These are phyloP conservation scores for Capsicum pubescens DNA, from an alignment of 257 asterid genomes.

Conservation along the genomic window DNA sequence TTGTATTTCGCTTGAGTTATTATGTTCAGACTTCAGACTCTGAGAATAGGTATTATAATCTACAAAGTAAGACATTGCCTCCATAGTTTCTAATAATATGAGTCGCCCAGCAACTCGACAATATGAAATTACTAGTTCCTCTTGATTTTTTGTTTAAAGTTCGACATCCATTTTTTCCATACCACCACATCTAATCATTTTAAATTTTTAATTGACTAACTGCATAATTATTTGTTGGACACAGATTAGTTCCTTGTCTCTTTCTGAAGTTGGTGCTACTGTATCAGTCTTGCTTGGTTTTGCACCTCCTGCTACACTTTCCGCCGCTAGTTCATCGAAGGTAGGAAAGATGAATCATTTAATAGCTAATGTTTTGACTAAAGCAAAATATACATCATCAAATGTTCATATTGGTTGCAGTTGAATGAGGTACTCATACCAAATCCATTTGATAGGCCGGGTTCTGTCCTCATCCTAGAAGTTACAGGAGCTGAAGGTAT, in stretches of 20 bases:
- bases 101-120: neutral
- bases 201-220: neutral
- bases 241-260: constrained; percentile 70
- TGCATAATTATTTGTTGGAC: constrained; percentile 22
- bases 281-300: constrained; percentile 90
- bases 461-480: constrained; percentile 74
- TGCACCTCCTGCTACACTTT: constrained; percentile 72
- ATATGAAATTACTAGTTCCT: neutral
- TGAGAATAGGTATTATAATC: neutral
- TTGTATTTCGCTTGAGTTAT: neutral
- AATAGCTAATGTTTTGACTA: neutral
- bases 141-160: constrained; percentile 25
- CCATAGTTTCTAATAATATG: neutral
- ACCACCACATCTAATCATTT: neutral
- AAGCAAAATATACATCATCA: neutral
- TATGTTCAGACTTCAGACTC: neutral
- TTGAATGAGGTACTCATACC: constrained; percentile 85
- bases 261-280: constrained; percentile 76
- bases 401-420: constrained; percentile 49
- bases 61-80: neutral
- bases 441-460: constrained; percentile 91
- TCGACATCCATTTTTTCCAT: constrained; percentile 12
- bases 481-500: constrained; percentile 80
- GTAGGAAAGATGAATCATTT: constrained; percentile 40
- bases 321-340: constrained; percentile 81